phyloP scores from a whole-genome alignment of 805 yeast genomes.

The Kodamaea jinghongensis region DNA sequence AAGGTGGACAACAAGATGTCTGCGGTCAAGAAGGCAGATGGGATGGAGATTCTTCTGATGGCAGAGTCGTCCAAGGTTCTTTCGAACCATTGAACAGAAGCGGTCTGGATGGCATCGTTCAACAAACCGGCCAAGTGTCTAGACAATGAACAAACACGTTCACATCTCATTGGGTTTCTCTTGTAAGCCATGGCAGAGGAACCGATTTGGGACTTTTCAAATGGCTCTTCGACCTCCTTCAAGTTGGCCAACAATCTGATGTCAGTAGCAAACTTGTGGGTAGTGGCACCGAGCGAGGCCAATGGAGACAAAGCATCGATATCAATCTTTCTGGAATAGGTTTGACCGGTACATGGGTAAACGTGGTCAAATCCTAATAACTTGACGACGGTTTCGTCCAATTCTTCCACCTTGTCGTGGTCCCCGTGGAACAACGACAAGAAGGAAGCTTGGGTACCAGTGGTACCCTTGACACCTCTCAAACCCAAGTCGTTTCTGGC shows the following conservation, averaged over 20 bases:
- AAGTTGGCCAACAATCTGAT: constrained; percentile 92
- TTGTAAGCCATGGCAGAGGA: constrained; percentile 99
- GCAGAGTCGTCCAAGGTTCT: constrained; percentile 98
- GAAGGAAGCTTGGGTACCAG: constrained; percentile 98
- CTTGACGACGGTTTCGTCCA: constrained; percentile 90
- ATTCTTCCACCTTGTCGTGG: constrained; percentile 91
- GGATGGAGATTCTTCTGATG: constrained; percentile 93
- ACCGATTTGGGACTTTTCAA: constrained; percentile 97
- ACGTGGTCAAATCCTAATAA: constrained; percentile 91
- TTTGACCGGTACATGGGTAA: constrained; percentile 98
- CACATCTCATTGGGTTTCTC: constrained; percentile 99
- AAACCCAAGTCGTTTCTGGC: constrained; percentile 95
- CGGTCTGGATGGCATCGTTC: constrained; percentile 93
- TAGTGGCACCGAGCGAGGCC: constrained; percentile 91
- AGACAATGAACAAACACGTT: constrained; percentile 96
- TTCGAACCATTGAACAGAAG: constrained; percentile 99
- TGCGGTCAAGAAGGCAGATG: constrained; percentile 94
- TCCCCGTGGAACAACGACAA: constrained; percentile 93
- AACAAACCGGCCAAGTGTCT: constrained; percentile 91
- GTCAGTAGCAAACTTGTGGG: constrained; percentile 98
- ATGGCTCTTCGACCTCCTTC: constrained; percentile 97
- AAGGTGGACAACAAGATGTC: constrained; percentile 89
- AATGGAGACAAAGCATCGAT: constrained; percentile 90
- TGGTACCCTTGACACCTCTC: constrained; percentile 98
- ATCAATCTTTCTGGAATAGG: constrained; percentile 98